A percentile compares a stretch with the other conserved stretches of the same genome.
phyloP scores from a whole-genome alignment of 2,329 filamentous ascomycete species.

The Sporothrix inflata region DNA sequence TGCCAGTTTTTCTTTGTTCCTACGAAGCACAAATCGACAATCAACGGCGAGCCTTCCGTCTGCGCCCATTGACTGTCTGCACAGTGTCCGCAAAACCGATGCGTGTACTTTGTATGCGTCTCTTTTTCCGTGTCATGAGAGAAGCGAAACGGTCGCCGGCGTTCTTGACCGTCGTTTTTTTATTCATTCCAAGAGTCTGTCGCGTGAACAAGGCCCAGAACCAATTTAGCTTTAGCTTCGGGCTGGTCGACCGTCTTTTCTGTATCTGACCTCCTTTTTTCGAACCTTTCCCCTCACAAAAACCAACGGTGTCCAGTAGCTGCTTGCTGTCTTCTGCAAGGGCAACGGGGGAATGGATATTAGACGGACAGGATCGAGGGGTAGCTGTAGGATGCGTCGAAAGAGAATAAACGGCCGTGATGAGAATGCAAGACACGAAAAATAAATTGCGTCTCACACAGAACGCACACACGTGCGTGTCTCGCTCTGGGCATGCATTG shows the following conservation, averaged over 20 bases:
- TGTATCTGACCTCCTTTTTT: background rate
- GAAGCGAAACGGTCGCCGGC: background rate
- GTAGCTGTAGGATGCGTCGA: too few relatives aligned
- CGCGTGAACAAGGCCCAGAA: slow-evolving; percentile 9
- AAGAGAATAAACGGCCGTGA: background rate
- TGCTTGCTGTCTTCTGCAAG: background rate
- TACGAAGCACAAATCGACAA: background rate
- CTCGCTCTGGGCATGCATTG: background rate
- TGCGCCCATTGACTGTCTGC: background rate
- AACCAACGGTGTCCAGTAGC: slow-evolving; percentile 7
- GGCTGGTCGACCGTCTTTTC: background rate
- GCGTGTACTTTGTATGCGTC: background rate
- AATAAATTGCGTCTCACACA: background rate
- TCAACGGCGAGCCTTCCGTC: background rate
- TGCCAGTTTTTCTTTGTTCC: background rate
- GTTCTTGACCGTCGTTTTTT: background rate
- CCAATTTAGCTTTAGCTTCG: slow-evolving; percentile 15
- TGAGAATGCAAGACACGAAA: background rate
- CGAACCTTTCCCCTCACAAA: background rate
- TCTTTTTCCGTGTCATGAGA: background rate
- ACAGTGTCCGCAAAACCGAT: background rate
- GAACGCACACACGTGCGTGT: background rate
- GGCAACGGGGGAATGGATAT: slow-evolving; percentile 8
- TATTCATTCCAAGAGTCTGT: background rate
- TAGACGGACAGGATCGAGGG: background rate